Evolutionary conservation across 1,284 basidiomycete genomes (phyloP), one percentile per base, ranked within the genome.

Genomic region (Ustilago cynodontis): DNA sequence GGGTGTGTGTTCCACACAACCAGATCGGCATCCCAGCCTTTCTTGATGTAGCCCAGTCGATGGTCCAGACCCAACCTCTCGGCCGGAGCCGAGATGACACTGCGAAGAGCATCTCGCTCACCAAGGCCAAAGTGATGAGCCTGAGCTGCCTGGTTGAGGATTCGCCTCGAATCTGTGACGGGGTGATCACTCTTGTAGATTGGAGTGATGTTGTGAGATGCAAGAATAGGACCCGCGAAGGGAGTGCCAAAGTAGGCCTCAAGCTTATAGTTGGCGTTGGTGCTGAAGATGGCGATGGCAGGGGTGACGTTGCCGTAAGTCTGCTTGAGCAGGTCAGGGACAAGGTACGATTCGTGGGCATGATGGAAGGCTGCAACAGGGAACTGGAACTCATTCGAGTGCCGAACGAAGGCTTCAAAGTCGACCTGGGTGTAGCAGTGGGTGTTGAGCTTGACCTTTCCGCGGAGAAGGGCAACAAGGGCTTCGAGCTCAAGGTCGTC

Each of bases 1-100:
- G 94, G 94, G 86, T 94, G 93, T 24, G 90, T 91, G 78, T 95
- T 93, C 94, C 94, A 95, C 4, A 95, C 88, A 18, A 94, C 93
- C n/a, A 95, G 78, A 85, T 95, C 92, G 39, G 86, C 86, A 68
- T 86, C 87, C 70, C 86, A 88, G 18, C 93, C 93, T 80, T 88
- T 83, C 62, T 90, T 89, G 37, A 95, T 86, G 78, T 88, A 91
- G 1, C 94, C 94, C 59, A 97, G 88, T 31, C 94, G 89, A 85
- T 97, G 93, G 65, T 91, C 91, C 65, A 93, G 87, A 1, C 94
- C 94, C 68, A 94, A 88, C 1, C 91, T 89, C 41, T 88, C 89
- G 1, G 94, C 94, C 1, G 94, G 91, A 13, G 91, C 92, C 1
- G 91, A 90, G 0, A 91, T 96, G 18, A 96, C 91, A 2, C 93